These are phyloP conservation scores for Fistulifera pelliculosa DNA, from an alignment of 108 stramenopile species.

Conservation along the genomic window DNA sequence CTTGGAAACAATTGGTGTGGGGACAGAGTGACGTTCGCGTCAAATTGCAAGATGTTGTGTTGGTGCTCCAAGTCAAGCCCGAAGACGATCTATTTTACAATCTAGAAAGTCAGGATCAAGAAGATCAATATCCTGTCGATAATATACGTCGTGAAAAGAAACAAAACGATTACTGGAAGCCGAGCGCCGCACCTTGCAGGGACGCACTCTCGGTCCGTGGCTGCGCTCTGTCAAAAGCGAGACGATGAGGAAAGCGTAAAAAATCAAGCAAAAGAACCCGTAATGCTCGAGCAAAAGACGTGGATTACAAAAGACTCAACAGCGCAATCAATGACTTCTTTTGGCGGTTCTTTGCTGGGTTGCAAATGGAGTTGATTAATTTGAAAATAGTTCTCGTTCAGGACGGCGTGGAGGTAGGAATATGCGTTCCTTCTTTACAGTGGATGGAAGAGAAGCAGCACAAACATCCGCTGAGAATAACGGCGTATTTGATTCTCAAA, in stretches of 20 bases:
- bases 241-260: slow-evolving; percentile 5
- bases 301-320: slow-evolving; percentile 21
- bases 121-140: background rate
- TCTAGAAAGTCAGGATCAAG: background rate
- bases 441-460: too few species aligned
- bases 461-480: too few species aligned
- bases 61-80: slow-evolving; percentile 29
- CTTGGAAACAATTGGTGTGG: slow-evolving; percentile 49
- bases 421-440: slow-evolving; percentile 4
- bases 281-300: background rate
- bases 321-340: slow-evolving; percentile 26
- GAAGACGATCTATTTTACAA: slow-evolving; percentile 13
- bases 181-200: slow-evolving; percentile 29
- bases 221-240: slow-evolving; percentile 9
- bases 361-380: slow-evolving; percentile 27
- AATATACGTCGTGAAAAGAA: slow-evolving; percentile 23
- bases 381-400: slow-evolving; percentile 35
- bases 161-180: slow-evolving; percentile 35
- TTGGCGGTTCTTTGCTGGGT: slow-evolving; percentile 43
- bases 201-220: slow-evolving; percentile 24
- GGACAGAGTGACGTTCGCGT: slow-evolving; percentile 38
- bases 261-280: too few species aligned
- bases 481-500: slow-evolving; percentile 9
- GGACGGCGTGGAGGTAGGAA: slow-evolving; percentile 38
- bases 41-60: slow-evolving; percentile 26